Evolutionary conservation across 2,329 filamentous ascomycete genomes (phyloP), one percentile per base, ranked within the genome.

Genomic region (Claviceps lovelessii): DNA sequence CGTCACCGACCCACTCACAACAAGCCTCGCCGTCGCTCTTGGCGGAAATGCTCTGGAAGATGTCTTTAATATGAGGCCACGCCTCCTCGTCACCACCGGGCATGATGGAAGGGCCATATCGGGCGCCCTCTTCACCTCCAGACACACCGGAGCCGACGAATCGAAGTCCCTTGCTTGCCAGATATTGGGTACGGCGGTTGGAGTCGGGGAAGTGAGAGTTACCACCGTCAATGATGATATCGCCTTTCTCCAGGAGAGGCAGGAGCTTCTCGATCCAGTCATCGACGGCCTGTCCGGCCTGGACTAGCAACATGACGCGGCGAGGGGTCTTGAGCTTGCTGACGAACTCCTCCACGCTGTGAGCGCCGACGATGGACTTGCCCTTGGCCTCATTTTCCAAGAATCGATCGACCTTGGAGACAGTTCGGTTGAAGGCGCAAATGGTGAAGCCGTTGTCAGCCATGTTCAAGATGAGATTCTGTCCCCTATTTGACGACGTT

Each of bases 191-290:
- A 69, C 93, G 88, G 75, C 93, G 90, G 84, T 96, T 97, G 77
- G 88, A 91, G 78, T 97, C 93, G 69, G 93, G 93, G 84, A 87
- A 98, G 80, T 97, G 93, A 62, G 91, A 97, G 86, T 98, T 97
- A 46, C 69, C 93, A 72, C 93, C 93, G 70, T 98, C 93, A 68
- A 98, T 97, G 80, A 98, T 94, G 81, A 98, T 96, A 72, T 98
- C 93, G 63, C 89, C 90, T 67, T 81, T 70, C 71, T 90, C 85
- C 61, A 91, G 78, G 69, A 87, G 83, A 62, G 86, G 89, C 59
- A 97, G 80, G 62, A 98, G 85, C 64, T 85, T 84, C 81, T 96
- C 90, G 68, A 98, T 97, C 85, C 95, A 97, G 79, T 95, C 88
- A 72, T 98, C 93, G 64, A 98, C 93, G 60, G 93, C 86, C 80